Conservation (phyloP, 257 asterid species). For the Penstemon barbatus region DNA sequence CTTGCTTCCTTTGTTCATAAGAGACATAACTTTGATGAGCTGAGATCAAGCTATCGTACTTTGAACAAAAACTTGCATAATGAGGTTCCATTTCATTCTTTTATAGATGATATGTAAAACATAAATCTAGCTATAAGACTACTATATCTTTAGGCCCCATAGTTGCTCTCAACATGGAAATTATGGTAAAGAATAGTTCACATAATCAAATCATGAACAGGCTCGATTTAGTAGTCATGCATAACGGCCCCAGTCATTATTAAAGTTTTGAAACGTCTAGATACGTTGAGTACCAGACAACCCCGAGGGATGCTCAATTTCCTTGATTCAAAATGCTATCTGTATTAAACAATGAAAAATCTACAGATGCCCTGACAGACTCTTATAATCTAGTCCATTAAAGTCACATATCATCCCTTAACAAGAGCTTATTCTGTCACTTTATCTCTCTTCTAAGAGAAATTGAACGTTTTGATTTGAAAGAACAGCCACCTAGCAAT, state of each 20-base stretch:
- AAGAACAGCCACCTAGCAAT: slow-evolving; percentile 13
- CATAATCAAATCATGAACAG: slow-evolving; percentile 16
- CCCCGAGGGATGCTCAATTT: background rate
- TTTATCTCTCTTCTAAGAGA: background rate
- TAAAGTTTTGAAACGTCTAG: too few species aligned
- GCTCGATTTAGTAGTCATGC: slow-evolving; percentile 11
- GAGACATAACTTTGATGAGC: slow-evolving; percentile 15
- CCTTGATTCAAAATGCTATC: background rate
- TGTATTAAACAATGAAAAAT: background rate
- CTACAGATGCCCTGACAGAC: background rate
- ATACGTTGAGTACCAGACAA: too few species aligned
- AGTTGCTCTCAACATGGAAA: background rate
- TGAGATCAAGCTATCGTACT: slow-evolving; percentile 2
- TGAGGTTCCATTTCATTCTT: background rate
- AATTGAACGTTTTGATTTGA: background rate
- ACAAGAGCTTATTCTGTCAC: slow-evolving; percentile 17
- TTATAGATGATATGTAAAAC: background rate
- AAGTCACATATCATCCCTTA: background rate
- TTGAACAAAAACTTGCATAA: slow-evolving; percentile 3
- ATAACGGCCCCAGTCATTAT: background rate
- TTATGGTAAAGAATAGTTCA: background rate
- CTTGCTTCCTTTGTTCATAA: slow-evolving; percentile 72
- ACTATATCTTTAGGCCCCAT: background rate
- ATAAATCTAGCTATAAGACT: slow-evolving; percentile 9
- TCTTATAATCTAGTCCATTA: background rate